Conservation (phyloP, 2,329 filamentous ascomycete genomes). For the Alternaria gansuensis region DNA sequence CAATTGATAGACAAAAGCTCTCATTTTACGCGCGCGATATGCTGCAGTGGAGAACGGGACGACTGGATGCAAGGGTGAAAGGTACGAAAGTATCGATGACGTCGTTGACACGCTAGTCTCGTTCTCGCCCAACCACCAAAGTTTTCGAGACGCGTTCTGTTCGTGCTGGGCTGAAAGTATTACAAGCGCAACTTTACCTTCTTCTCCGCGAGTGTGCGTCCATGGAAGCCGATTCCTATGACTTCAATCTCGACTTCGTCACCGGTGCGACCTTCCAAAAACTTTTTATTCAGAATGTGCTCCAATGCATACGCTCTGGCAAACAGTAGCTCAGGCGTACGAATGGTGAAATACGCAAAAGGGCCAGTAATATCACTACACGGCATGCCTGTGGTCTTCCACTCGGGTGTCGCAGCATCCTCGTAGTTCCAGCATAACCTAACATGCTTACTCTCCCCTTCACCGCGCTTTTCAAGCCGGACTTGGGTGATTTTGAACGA, state of each 20-base stretch:
- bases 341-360: constrained; percentile 46
- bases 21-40: constrained; percentile 6
- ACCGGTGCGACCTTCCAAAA: constrained; percentile 18
- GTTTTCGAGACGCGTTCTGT: neutral
- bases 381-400: constrained; percentile 26
- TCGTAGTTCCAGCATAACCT: constrained; percentile 41
- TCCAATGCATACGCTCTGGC: constrained; percentile 47
- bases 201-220: neutral
- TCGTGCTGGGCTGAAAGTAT: neutral
- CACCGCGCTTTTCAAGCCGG: constrained; percentile 23
- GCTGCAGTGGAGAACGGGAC: neutral
- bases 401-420: neutral
- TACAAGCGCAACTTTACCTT: neutral
- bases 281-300: constrained; percentile 24
- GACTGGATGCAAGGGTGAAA: neutral
- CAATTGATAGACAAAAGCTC: neutral
- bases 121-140: constrained; percentile 5
- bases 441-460: constrained; percentile 31
- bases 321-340: constrained; percentile 29
- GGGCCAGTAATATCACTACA: constrained; percentile 49
- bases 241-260: constrained; percentile 3
- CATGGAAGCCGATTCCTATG: constrained; percentile 13
- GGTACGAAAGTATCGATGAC: constrained; percentile 13
- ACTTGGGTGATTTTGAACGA: constrained; percentile 24
- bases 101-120: constrained; percentile 14